Base-by-base conservation (phyloP, 345 rosid genomes). In the Carallia brachiata region DNA sequence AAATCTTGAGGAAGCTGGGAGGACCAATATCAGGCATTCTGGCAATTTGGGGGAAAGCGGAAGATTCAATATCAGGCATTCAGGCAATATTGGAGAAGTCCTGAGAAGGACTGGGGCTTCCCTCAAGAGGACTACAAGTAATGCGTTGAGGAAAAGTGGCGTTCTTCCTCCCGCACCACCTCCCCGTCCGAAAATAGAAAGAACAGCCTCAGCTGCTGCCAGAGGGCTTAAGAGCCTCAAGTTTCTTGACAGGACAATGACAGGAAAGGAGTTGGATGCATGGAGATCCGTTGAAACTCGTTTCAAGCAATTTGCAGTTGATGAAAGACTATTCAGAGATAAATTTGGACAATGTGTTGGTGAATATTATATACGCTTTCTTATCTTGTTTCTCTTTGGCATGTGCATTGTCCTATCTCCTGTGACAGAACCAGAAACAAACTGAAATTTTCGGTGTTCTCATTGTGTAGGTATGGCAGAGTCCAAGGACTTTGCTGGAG, bases 321-420 rank as follows among this genome's bases (percentile, higher is more conserved):
- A 80, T 36, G 97, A 85, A 18, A 86, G 68, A 77, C 84, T 95
- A 52, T 63, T 78, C 0, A 80, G 73, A 65, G 96, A 92, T 16
- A 88, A 92, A 66, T 95, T 92, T 16, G 99, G 98, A 30, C 72
- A 81, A 39, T 89, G 94, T 81, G 75, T 95, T 52, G 98, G 97
- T 94, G 78, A 63, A 36, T 58, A 67, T 10, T 12, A 10, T 44
- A 44, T 44, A 13, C 13, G 52, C 17, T 30, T 27, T 54, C 15
- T 7, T 7, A 4, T 18, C 39, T 28, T 30, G 52, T 9, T 37
- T 28, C 30, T 54, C 17, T 52, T 16, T 36, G 60, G 9, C 60
- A 9, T 19, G 60, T 56, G 28, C 31, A 9, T 56, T 30, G 60
- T 56, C 12, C 60, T 56, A 64, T 40, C 27, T 5, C 40, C 28